Percentiles rank a stretch among this genome's conserved stretches.
These are phyloP conservation scores for Fusarium sp. DNA, from an alignment of 2,329 filamentous ascomycete species.

Conservation along the genomic window DNA sequence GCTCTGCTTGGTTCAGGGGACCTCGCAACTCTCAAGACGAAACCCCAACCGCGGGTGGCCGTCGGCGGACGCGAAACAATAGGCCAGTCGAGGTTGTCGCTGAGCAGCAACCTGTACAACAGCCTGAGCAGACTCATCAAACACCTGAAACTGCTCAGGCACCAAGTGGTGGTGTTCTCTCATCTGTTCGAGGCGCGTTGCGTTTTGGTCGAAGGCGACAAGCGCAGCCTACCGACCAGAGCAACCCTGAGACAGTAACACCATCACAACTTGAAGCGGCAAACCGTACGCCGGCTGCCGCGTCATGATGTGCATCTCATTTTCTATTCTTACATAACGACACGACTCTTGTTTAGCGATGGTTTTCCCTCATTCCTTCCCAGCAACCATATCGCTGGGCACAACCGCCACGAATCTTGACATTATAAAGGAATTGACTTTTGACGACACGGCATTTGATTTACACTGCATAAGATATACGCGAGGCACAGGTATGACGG, in stretches of 20 bases:
- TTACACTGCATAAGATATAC: constrained; percentile 34
- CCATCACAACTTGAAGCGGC: constrained; percentile 60
- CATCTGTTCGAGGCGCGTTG: constrained; percentile 48
- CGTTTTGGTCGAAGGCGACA: constrained; percentile 46
- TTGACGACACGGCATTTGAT: constrained; percentile 44
- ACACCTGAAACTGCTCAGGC: constrained; percentile 21
- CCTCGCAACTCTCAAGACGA: constrained; percentile 15
- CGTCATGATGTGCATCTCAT: constrained; percentile 24
- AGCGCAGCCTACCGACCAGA: constrained; percentile 23
- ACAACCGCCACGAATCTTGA: constrained; percentile 43
- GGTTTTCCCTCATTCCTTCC: constrained; percentile 45
- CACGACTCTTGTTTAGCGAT: constrained; percentile 42
- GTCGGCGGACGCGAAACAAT: constrained; percentile 11
- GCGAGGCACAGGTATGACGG: constrained; percentile 16
- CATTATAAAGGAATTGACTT: constrained; percentile 40
- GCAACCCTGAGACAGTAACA: constrained; percentile 46
- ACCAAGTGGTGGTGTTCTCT: constrained; percentile 41
- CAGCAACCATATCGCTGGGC: constrained; percentile 24
- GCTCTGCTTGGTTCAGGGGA: constrained; percentile 52
- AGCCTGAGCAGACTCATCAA: constrained; percentile 18
- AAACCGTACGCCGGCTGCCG: constrained; percentile 41
- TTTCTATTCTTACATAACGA: constrained; percentile 34
- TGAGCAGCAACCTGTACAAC: constrained; percentile 22
- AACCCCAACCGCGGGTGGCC: constrained; percentile 15
- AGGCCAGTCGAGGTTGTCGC: constrained; percentile 11